These are phyloP conservation scores for Nakazawaea ishiwadae DNA, from an alignment of 805 yeast genomes.

Conservation along the genomic window DNA sequence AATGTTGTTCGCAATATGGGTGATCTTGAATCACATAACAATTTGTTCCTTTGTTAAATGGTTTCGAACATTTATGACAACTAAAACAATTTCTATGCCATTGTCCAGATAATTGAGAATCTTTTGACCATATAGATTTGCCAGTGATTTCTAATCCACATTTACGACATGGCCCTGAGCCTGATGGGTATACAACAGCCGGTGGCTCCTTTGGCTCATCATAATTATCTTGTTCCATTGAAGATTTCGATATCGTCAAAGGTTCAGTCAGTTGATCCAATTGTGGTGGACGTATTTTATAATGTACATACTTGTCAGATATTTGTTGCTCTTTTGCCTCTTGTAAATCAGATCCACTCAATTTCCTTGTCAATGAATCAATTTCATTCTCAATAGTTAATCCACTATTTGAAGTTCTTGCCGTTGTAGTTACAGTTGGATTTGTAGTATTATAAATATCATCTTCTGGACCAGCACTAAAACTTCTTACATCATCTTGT, in stretches of 20 bases:
- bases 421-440: not conserved
- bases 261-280: not conserved
- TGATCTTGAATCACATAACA: conserved; percentile 74
- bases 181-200: conserved; percentile 39
- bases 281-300: not conserved
- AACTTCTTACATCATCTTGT: not conserved
- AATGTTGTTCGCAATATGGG: conserved; percentile 80
- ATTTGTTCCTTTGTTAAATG: conserved; percentile 54
- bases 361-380: not conserved
- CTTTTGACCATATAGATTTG: conserved; percentile 71
- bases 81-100: conserved; percentile 90
- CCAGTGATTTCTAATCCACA: conserved; percentile 54
- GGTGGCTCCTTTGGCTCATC: too few relatives aligned
- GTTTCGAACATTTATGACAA: conserved; percentile 59
- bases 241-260: not conserved
- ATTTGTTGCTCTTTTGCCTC: conserved; percentile 2
- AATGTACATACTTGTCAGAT: conserved; percentile 2
- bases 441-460: not conserved
- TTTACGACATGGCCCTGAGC: conserved; percentile 77
- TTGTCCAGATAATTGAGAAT: conserved; percentile 81
- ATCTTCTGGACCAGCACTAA: not conserved
- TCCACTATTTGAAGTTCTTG: not conserved
- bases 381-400: not conserved
- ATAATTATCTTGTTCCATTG: too few relatives aligned
- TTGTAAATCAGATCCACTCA: not conserved